These are phyloP conservation scores for Carex pumila DNA, from an alignment of 176 grass and related monocot species.

Conservation along the genomic window DNA sequence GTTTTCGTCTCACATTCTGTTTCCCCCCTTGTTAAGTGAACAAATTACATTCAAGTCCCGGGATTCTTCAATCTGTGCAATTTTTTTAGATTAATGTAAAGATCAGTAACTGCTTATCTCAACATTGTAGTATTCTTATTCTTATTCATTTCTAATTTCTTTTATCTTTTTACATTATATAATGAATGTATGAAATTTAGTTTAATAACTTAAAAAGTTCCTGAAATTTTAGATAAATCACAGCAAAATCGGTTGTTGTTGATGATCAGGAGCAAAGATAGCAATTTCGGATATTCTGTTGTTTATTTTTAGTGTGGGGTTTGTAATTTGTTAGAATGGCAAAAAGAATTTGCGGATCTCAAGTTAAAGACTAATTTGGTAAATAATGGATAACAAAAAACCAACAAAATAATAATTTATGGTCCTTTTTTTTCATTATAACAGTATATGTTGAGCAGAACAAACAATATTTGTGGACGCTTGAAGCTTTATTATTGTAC, in stretches of 20 bases:
- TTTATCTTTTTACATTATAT: background rate
- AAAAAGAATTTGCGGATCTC: background rate
- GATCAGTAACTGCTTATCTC: background rate
- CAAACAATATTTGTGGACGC: background rate
- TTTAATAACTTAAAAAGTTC: background rate
- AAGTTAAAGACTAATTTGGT: background rate
- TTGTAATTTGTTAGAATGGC: background rate
- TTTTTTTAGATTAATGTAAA: background rate
- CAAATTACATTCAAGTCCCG: background rate
- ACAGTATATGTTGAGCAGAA: background rate
- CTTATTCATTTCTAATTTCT: background rate
- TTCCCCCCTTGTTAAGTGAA: background rate
- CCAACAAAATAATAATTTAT: background rate
- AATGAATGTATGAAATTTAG: background rate
- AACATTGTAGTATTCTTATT: background rate
- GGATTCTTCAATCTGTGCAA: background rate
- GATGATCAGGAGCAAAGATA: slow-evolving; percentile 6
- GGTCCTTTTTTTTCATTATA: background rate
- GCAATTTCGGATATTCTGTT: slow-evolving; percentile 8
- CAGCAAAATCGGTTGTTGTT: background rate
- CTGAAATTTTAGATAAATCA: background rate
- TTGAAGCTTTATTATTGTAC: background rate
- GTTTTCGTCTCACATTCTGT: background rate
- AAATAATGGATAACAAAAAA: background rate
- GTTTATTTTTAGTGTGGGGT: slow-evolving; percentile 8